Evolutionary conservation across 169 alveolate genomes (phyloP).

Genomic region (Eimeria brunetti): DNA sequence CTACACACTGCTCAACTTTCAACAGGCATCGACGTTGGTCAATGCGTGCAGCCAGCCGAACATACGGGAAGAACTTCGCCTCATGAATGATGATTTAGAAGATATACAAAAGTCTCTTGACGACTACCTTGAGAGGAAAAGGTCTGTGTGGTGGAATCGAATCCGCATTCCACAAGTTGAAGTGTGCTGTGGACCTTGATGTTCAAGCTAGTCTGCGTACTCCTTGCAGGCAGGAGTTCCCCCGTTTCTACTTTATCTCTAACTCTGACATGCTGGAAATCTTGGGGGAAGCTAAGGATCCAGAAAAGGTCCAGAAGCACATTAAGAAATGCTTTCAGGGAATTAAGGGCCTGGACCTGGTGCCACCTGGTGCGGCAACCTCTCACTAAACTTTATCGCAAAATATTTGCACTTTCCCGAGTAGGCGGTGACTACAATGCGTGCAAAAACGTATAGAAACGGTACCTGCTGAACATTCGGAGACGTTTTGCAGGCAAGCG

Average conservation of each 20-base stretch:
- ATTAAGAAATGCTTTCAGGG: slow-evolving; percentile 96
- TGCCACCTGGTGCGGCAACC: slow-evolving; percentile 80
- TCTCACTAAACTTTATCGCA: too few relatives aligned
- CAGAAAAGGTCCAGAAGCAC: slow-evolving; percentile 94
- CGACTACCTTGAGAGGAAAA: slow-evolving; percentile 95
- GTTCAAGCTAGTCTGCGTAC: neutral
- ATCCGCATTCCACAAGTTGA: too few relatives aligned
- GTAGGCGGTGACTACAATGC: slow-evolving; percentile 89
- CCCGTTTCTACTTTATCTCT: slow-evolving; percentile 97
- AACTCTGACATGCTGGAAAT: slow-evolving; percentile 96
- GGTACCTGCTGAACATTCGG: neutral
- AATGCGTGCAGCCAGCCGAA: slow-evolving; percentile 77
- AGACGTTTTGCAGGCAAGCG: slow-evolving; percentile 58
- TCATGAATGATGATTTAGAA: slow-evolving; percentile 86
- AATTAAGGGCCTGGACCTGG: slow-evolving; percentile 89
- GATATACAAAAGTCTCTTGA: slow-evolving; percentile 95
- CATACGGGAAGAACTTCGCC: slow-evolving; percentile 55
- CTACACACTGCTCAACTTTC: slow-evolving; percentile 35
- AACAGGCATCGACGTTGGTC: slow-evolving; percentile 71
- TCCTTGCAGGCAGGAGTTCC: slow-evolving; percentile 88
- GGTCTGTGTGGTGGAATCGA: slow-evolving; percentile 77
- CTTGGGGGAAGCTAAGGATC: slow-evolving; percentile 95
- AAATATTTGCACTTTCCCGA: neutral
- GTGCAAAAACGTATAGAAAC: slow-evolving; percentile 89
- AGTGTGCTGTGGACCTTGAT: neutral